These are phyloP conservation scores for Leptographium procerum DNA, from an alignment of 2,329 filamentous ascomycete genomes.

Conservation along the genomic window DNA sequence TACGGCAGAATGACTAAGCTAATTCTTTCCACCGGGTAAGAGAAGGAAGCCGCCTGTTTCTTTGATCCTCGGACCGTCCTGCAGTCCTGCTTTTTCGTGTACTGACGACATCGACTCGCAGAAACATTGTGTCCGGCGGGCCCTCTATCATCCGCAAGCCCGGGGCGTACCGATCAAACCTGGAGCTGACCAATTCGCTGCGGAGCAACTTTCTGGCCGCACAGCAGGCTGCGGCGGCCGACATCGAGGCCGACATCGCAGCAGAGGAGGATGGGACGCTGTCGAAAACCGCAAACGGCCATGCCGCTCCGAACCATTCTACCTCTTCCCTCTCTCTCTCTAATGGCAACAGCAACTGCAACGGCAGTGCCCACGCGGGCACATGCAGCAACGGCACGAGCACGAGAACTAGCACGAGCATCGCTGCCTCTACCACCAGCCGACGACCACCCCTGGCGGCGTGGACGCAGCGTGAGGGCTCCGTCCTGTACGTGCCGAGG, in stretches of 20 bases:
- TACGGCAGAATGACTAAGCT: constrained; percentile 56
- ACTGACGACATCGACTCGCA: constrained; percentile 17
- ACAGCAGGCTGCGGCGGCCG: constrained; percentile 42
- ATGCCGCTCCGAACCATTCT: too few species aligned
- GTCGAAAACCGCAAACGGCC: not conserved
- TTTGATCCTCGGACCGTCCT: not conserved
- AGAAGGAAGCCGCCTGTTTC: not conserved
- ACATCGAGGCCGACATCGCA: constrained; percentile 22
- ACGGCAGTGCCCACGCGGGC: constrained; percentile 15
- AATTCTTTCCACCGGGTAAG: constrained; percentile 77
- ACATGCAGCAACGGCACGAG: not conserved
- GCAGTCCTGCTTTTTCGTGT: constrained; percentile 6
- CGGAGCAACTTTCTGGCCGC: constrained; percentile 71
- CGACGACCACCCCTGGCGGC: constrained; percentile 23
- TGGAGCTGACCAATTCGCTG: constrained; percentile 82
- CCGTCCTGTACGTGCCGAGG: constrained; percentile 63
- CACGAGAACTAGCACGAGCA: constrained; percentile 2
- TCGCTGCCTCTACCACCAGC: too few species aligned
- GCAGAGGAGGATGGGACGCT: constrained; percentile 15
- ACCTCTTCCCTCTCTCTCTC: too few species aligned
- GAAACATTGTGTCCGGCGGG: constrained; percentile 76
- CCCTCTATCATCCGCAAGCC: constrained; percentile 75
- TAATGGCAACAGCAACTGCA: constrained; percentile 10
- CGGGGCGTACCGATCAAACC: constrained; percentile 72
- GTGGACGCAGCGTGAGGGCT: constrained; percentile 59